Evolutionary conservation across 352 stramenopile species (phyloP), one percentile per base, ranked within the genome.

Genomic region (Phytophthora citricola): DNA sequence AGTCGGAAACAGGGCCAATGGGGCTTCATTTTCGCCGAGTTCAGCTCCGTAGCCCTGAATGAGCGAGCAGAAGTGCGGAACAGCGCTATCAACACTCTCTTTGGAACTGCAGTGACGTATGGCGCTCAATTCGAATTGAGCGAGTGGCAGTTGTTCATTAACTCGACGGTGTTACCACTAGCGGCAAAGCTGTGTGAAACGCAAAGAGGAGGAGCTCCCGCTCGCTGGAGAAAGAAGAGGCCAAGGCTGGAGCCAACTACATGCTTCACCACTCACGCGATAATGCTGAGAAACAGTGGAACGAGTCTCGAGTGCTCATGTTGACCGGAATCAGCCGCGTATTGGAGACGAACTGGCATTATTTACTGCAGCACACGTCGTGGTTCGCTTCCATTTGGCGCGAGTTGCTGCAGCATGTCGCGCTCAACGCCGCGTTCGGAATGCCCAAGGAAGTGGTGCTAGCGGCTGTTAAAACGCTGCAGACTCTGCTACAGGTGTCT

Each of bases 31-130:
- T 94, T 97, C 53, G 69, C 71, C 3, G 86, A 97, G 51, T 85
- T 98, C 10, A 81, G 81, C n/a, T 77, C 82, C 12, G 85, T 99
- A 3, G 89, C 96, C 8, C 71, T 97, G 22, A 97, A 99, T 58
- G 81, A 86, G 27, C 87, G 97, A 43, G 87, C 92, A 0, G 96
- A 99, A 75, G 93, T 99, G 57, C 80, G 97, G 52, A 99, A 99
- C 75, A 99, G 95, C 66, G 91, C 97, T 15, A 94, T 99, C 34
- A 99, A 99, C 63, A 99, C 97, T 12, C 79, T 99, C 1, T 99
- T 99, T 71, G 97, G 95, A n/a, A 98, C 93, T 2, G 94, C 97
- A 43, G 94, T 98, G 61, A 98, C 97, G 5, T 96, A 98, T 56
- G 97, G 97, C 15, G 73, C 87, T 32, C 85, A 94, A 40, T 98